A percentile compares a stretch with the other conserved stretches of the same genome.
phyloP scores from a whole-genome alignment of 208 protist genomes.

The Trypanosoma mega region DNA sequence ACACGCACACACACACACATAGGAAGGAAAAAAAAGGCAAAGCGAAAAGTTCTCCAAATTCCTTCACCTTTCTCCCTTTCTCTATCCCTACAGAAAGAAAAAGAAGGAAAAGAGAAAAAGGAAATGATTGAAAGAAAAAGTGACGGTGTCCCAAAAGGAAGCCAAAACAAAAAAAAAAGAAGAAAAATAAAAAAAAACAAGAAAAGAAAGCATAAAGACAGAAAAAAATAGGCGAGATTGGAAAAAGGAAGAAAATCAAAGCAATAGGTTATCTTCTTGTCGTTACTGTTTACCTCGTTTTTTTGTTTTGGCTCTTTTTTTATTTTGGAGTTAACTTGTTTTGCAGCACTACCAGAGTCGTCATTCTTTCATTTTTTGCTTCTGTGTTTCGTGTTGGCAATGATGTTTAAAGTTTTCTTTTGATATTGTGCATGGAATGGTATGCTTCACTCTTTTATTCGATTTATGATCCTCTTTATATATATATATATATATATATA shows the following conservation, averaged over 20 bases:
- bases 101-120: neutral
- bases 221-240: slow-evolving; percentile 2
- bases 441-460: too few species aligned
- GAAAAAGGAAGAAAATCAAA: neutral
- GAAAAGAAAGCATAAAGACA: neutral
- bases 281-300: slow-evolving; percentile 8
- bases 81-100: neutral
- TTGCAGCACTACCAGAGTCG: too few species aligned
- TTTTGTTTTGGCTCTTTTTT: slow-evolving; percentile 13
- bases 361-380: too few species aligned
- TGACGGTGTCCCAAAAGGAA: too few species aligned
- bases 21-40: neutral
- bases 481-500: too few species aligned
- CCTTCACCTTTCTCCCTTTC: too few species aligned
- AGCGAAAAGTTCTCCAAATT: neutral
- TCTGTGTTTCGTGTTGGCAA: too few species aligned
- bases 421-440: too few species aligned
- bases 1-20: too few species aligned
- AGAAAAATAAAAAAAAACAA: neutral
- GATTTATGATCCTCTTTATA: too few species aligned
- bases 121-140: slow-evolving; percentile 1
- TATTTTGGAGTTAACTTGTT: too few species aligned
- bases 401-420: too few species aligned
- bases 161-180: slow-evolving; percentile 5
- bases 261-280: slow-evolving; percentile 19